Conservation (phyloP, 192 early-diverging fungal species). For the Phycomyces blakesleeanus region DNA sequence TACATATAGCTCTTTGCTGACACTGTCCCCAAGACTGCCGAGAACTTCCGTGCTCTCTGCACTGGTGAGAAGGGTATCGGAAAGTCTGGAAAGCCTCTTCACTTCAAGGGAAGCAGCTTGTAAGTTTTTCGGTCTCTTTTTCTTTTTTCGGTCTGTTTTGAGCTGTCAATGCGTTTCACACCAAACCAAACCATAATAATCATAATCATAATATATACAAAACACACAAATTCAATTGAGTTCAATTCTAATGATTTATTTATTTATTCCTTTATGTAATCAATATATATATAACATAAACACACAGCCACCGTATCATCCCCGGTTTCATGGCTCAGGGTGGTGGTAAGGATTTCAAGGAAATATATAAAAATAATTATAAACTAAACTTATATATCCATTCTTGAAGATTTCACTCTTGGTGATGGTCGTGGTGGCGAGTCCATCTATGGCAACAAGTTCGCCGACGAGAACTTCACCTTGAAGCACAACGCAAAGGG, state of each 20-base stretch:
- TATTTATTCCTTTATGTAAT: too few relatives aligned
- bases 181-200: too few relatives aligned
- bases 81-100: slow-evolving; percentile 58
- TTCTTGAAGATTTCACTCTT: slow-evolving; percentile 49
- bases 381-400: neutral
- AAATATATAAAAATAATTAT: neutral
- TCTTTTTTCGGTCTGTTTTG: too few relatives aligned
- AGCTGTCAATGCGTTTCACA: neutral
- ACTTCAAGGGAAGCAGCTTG: slow-evolving; percentile 53
- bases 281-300: too few relatives aligned
- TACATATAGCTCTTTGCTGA: slow-evolving; percentile 64
- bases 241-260: too few relatives aligned
- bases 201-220: too few relatives aligned
- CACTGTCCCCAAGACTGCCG: slow-evolving; percentile 86
- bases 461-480: slow-evolving; percentile 90
- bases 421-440: slow-evolving; percentile 76
- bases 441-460: slow-evolving; percentile 83
- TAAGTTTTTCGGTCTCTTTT: too few relatives aligned
- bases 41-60: slow-evolving; percentile 85
- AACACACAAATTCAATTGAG: too few relatives aligned
- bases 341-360: slow-evolving; percentile 23
- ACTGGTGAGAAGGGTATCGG: slow-evolving; percentile 59
- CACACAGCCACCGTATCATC: slow-evolving; percentile 52
- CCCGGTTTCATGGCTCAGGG: slow-evolving; percentile 60
- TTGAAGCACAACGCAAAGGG: slow-evolving; percentile 76